A percentile compares a stretch with the other conserved stretches of the same genome.
phyloP scores from a whole-genome alignment of 2,329 filamentous ascomycete genomes.

The Verticillium zaregamsianum region DNA sequence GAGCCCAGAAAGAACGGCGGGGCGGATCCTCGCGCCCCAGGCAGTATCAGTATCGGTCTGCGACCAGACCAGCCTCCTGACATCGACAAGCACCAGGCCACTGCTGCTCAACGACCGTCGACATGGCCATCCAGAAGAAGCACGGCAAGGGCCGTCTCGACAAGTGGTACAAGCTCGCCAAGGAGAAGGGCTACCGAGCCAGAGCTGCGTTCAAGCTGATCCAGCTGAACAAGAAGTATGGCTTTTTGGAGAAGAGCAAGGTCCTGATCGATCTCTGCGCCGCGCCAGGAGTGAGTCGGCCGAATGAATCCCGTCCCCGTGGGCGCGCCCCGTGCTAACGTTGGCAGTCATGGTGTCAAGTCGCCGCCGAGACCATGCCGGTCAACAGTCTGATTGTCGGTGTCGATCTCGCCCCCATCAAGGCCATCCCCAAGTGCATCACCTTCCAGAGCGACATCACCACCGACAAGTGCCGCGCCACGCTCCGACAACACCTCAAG shows the following conservation, averaged over 20 bases:
- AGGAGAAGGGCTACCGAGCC: slow-evolving; percentile 95
- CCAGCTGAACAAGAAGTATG: slow-evolving; percentile 98
- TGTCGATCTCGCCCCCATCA: slow-evolving; percentile 92
- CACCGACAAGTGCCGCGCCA: slow-evolving; percentile 90
- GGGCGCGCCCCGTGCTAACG: slow-evolving; percentile 19
- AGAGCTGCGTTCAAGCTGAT: slow-evolving; percentile 97
- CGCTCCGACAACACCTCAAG: slow-evolving; percentile 84
- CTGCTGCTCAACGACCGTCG: slow-evolving; percentile 2
- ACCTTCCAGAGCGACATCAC: slow-evolving; percentile 98
- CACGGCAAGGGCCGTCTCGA: slow-evolving; percentile 97
- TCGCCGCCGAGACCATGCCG: slow-evolving; percentile 94
- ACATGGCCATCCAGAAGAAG: slow-evolving; percentile 97
- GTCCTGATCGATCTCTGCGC: slow-evolving; percentile 97
- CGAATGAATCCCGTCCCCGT: not conserved
- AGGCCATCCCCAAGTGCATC: slow-evolving; percentile 89
- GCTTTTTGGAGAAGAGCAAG: slow-evolving; percentile 94
- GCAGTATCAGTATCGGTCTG: slow-evolving; percentile 1
- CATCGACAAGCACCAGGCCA: not conserved
- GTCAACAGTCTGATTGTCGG: slow-evolving; percentile 84
- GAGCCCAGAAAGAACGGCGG: not conserved
- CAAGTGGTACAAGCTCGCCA: slow-evolving; percentile 98
- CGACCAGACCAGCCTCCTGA: not conserved
- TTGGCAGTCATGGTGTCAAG: slow-evolving; percentile 84
- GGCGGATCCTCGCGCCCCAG: slow-evolving; percentile 1
- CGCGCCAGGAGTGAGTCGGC: slow-evolving; percentile 72